phyloP scores from a whole-genome alignment of 495 filamentous ascomycete genomes.

The Bryoglossum gracile region DNA sequence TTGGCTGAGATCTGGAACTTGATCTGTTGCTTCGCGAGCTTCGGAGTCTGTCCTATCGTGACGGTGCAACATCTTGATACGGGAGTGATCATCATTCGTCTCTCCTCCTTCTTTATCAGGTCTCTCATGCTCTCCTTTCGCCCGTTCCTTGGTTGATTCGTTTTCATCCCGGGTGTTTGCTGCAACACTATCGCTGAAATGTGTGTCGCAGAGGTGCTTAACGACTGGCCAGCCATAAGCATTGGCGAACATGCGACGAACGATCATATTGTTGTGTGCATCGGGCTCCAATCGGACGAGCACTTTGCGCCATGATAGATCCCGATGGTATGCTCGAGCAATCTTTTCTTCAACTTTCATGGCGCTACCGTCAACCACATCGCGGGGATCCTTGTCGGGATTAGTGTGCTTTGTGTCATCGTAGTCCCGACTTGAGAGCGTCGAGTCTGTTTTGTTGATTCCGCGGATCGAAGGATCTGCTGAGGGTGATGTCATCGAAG shows the following conservation, averaged over 20 bases:
- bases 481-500: background rate
- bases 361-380: conserved; percentile 44
- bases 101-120: conserved; percentile 36
- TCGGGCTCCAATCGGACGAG: conserved; percentile 92
- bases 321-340: conserved; percentile 84
- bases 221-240: conserved; percentile 97
- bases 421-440: conserved; percentile 20
- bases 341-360: conserved; percentile 98
- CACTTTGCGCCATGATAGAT: conserved; percentile 91
- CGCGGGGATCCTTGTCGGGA: conserved; percentile 28
- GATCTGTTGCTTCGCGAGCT: conserved; percentile 32
- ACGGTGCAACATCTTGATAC: conserved; percentile 5
- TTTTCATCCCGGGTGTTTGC: conserved; percentile 52
- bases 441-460: conserved; percentile 8
- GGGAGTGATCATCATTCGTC: conserved; percentile 16
- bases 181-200: conserved; percentile 66
- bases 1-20: conserved; percentile 29
- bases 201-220: conserved; percentile 86
- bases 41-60: conserved; percentile 32
- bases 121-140: conserved; percentile 29
- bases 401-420: conserved; percentile 25
- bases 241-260: conserved; percentile 91
- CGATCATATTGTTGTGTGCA: conserved; percentile 97
- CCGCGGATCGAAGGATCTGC: background rate
- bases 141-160: conserved; percentile 34